Evolutionary conservation across 2,329 filamentous ascomycete species (phyloP).

Genomic region (Gnomoniopsis sp.): DNA sequence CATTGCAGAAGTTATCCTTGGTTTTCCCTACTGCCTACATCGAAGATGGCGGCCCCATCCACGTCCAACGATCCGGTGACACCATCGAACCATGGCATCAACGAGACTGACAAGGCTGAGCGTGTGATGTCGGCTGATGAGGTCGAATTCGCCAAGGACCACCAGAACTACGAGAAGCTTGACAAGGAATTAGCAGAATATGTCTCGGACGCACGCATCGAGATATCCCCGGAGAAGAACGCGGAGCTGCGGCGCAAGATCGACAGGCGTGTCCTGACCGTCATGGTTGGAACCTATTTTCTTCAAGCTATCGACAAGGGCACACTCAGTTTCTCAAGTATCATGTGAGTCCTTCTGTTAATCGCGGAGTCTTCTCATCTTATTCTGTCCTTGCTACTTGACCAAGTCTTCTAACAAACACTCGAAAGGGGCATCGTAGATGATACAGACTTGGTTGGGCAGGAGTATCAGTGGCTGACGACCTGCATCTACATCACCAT

Average conservation of each 20-base stretch:
- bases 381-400: background rate
- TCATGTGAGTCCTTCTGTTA: slow-evolving; percentile 42
- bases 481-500: slow-evolving; percentile 73
- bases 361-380: background rate
- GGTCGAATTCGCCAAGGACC: slow-evolving; percentile 34
- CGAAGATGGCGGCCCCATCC: background rate
- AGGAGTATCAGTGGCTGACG: slow-evolving; percentile 66
- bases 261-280: slow-evolving; percentile 61
- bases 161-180: slow-evolving; percentile 48
- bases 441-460: slow-evolving; percentile 45
- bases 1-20: background rate
- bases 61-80: background rate
- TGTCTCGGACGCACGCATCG: slow-evolving; percentile 50
- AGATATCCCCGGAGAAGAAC: slow-evolving; percentile 59
- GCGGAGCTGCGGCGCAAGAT: slow-evolving; percentile 61
- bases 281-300: slow-evolving; percentile 75
- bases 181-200: slow-evolving; percentile 72
- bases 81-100: background rate
- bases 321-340: slow-evolving; percentile 61
- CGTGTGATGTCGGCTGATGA: slow-evolving; percentile 26
- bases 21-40: background rate
- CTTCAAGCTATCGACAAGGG: slow-evolving; percentile 68
- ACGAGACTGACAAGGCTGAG: slow-evolving; percentile 10
- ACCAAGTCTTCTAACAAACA: background rate
- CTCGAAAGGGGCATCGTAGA: slow-evolving; percentile 39